Base-by-base conservation (phyloP, 306 rosid species). In the Medicago lupulina region DNA sequence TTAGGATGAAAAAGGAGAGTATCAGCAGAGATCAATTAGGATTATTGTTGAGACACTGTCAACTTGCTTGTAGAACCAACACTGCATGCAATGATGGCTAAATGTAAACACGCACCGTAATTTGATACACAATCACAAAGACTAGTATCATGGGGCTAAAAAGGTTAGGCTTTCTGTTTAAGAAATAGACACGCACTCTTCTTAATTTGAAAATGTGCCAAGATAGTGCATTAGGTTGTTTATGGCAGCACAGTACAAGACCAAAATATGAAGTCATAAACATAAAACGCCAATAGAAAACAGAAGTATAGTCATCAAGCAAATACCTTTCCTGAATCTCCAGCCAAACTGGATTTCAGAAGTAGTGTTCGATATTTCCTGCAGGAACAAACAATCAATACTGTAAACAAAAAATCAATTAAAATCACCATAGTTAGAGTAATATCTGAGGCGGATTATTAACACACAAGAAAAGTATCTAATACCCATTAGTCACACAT, bases 281-380 rank as follows among this genome's bases (percentile, higher is more conserved):
- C 70, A 78, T 78, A 70, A 60, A 41, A 77, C 19, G 34, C 12
- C 9, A 10, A 59, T 7, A n/a, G 3, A 73, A 62, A 39, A 47
- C 19, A 44, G 17, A 63, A 59, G 55, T 16, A 58, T 15, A 75
- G 44, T 61, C 40, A 8, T 74, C 61, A 51, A 41, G 71, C 74
- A 84, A 81, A 34, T 59, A 93, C 96, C 96, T 83, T 86, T 73
- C 83, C 84, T 9, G 54, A 66, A 64, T 85, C 79, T 74, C 16
- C 85, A 69, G 57, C 51, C 49, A 79, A 81, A 75, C 43, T 63
- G 62, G 88, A 86, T 71, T 65, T 86, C 82, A 91, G 68, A 83
- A 93, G 82, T 84, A 93, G 81, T 6, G 98, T 86, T 47, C 96
- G 90, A 75, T 89, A 93, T 81, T 93, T 93, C 89, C 98, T 93